phyloP scores from a whole-genome alignment of 179 eudicot genomes.

The Monotropa hypopitys region DNA sequence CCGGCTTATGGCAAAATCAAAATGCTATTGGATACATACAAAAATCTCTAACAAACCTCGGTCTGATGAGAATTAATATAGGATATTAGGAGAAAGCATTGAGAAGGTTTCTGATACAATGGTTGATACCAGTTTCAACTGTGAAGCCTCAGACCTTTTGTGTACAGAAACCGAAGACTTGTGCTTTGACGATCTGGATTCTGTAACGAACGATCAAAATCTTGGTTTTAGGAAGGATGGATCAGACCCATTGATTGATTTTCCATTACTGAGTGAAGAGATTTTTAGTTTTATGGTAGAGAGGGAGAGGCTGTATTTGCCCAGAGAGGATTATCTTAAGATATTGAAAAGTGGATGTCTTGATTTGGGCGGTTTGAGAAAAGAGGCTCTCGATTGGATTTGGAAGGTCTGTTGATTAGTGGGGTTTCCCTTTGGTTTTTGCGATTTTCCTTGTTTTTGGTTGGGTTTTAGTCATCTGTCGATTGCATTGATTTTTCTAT shows the following conservation, averaged over 20 bases:
- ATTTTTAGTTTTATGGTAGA: slow-evolving; percentile 31
- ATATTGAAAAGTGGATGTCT: slow-evolving; percentile 45
- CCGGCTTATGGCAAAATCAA: neutral
- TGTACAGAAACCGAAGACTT: slow-evolving; percentile 41
- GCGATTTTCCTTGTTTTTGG: neutral
- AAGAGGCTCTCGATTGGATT: slow-evolving; percentile 73
- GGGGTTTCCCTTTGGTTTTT: neutral
- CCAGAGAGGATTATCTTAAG: slow-evolving; percentile 47
- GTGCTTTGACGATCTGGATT: slow-evolving; percentile 27
- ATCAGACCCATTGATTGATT: slow-evolving; percentile 25
- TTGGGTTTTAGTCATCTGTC: slow-evolving; percentile 3
- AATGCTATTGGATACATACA: slow-evolving; percentile 3
- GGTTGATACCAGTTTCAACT: slow-evolving; percentile 26
- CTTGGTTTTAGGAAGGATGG: slow-evolving; percentile 3
- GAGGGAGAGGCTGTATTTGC: slow-evolving; percentile 39
- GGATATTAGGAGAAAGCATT: neutral
- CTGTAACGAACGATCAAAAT: slow-evolving; percentile 5
- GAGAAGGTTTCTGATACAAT: slow-evolving; percentile 10
- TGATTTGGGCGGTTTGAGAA: slow-evolving; percentile 33
- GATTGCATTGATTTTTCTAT: neutral
- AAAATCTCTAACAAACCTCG: neutral
- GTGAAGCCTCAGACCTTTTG: slow-evolving; percentile 26
- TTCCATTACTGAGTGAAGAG: slow-evolving; percentile 37
- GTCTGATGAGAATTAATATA: slow-evolving; percentile 1
- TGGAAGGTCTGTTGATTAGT: slow-evolving; percentile 35